Conservation (phyloP, 2,329 filamentous ascomycete genomes). For the Calonectria pauciramosa region DNA sequence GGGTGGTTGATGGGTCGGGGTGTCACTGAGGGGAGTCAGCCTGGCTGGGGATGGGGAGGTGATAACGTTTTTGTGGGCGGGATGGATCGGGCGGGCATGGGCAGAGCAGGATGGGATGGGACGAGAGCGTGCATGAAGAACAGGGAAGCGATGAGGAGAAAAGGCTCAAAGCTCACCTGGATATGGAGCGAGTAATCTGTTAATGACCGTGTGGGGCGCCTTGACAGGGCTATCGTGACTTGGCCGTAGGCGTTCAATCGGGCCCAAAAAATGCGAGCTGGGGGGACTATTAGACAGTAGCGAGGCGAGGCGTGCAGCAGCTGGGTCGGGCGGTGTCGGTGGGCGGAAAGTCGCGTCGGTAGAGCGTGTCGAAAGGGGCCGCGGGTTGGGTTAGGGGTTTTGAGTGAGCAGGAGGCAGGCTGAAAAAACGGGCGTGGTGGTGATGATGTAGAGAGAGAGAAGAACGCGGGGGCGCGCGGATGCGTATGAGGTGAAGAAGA, state of each 20-base stretch:
- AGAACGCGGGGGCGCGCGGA: slow-evolving; percentile 15
- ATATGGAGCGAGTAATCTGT: slow-evolving; percentile 40
- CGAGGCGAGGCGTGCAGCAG: slow-evolving; percentile 37
- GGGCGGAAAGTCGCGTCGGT: slow-evolving; percentile 34
- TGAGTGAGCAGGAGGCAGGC: background rate
- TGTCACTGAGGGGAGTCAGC: slow-evolving; percentile 31
- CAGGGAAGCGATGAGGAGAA: slow-evolving; percentile 38
- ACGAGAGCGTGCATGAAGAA: slow-evolving; percentile 42
- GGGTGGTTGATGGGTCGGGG: slow-evolving; percentile 17
- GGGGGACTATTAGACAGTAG: slow-evolving; percentile 24
- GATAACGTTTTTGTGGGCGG: slow-evolving; percentile 36
- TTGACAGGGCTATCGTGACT: slow-evolving; percentile 45
- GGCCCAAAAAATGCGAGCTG: slow-evolving; percentile 35
- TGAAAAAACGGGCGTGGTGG: background rate
- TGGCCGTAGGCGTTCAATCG: slow-evolving; percentile 43
- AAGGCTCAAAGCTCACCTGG: slow-evolving; percentile 41
- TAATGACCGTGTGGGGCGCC: slow-evolving; percentile 44
- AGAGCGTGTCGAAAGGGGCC: slow-evolving; percentile 17
- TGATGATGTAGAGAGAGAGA: slow-evolving; percentile 10
- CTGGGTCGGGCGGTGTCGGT: slow-evolving; percentile 33
- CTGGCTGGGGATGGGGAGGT: slow-evolving; percentile 36
- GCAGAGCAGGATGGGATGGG: slow-evolving; percentile 40
- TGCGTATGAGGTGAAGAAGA: slow-evolving; percentile 18
- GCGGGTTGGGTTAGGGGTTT: background rate
- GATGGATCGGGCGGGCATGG: slow-evolving; percentile 41